Percentiles rank a stretch among this genome's conserved stretches.
Evolutionary conservation across 208 protist species (phyloP).

Genomic region (Wallacemonas sp.): DNA sequence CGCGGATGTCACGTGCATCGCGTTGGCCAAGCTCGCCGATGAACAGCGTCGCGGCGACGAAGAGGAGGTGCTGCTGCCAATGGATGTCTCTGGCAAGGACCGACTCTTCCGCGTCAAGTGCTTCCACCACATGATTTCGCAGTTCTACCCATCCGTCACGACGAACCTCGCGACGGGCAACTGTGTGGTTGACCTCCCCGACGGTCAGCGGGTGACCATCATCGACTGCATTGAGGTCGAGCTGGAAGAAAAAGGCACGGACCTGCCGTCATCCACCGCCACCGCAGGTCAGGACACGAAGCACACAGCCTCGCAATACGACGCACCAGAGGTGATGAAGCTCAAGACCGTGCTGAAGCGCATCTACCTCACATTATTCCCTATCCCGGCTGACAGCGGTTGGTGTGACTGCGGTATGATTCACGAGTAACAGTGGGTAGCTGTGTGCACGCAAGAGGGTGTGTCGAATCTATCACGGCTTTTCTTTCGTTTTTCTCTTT

Average conservation of each 20-base stretch:
- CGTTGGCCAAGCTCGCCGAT: slow-evolving; percentile 75
- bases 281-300: slow-evolving; percentile 32
- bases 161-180: slow-evolving; percentile 78
- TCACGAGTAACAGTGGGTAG: slow-evolving; percentile 57
- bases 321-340: slow-evolving; percentile 51
- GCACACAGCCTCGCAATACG: slow-evolving; percentile 36
- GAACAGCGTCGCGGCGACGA: slow-evolving; percentile 39
- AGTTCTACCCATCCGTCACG: slow-evolving; percentile 78
- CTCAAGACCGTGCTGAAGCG: slow-evolving; percentile 84
- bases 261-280: neutral
- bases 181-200: slow-evolving; percentile 56
- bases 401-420: slow-evolving; percentile 92
- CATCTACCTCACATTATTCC: slow-evolving; percentile 89
- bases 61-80: slow-evolving; percentile 61
- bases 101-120: slow-evolving; percentile 88
- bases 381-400: slow-evolving; percentile 85
- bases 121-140: slow-evolving; percentile 91
- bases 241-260: slow-evolving; percentile 27
- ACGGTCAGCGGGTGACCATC: slow-evolving; percentile 70
- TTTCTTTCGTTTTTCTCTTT: slow-evolving; percentile 12
- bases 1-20: slow-evolving; percentile 88
- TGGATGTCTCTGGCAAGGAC: slow-evolving; percentile 78
- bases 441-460: slow-evolving; percentile 23
- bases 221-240: slow-evolving; percentile 88
- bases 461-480: neutral